A percentile compares a stretch with the other conserved stretches of the same genome.
phyloP scores from a whole-genome alignment of 805 yeast genomes.

The Wickerhamiella vanderwaltii region DNA sequence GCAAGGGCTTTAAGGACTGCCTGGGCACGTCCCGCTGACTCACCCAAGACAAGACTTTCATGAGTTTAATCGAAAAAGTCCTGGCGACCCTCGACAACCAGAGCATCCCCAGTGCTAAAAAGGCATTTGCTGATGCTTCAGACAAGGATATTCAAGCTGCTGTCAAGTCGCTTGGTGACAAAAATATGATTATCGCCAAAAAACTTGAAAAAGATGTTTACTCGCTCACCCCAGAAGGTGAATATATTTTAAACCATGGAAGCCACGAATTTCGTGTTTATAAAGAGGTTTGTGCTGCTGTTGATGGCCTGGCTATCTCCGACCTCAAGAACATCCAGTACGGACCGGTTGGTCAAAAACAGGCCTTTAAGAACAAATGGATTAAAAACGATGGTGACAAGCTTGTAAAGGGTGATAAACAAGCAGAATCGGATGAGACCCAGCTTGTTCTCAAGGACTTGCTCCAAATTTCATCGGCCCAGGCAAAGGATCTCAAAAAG shows the following conservation, averaged over 20 bases:
- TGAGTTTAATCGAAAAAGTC: slow-evolving; percentile 15
- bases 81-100: slow-evolving; percentile 44
- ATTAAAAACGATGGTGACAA: slow-evolving; percentile 75
- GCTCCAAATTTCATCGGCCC: slow-evolving; percentile 49
- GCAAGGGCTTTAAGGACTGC: no score
- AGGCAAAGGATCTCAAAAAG: slow-evolving; percentile 76
- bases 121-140: slow-evolving; percentile 44
- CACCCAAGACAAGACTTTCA: no score
- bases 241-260: slow-evolving; percentile 64
- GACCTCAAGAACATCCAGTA: slow-evolving; percentile 57
- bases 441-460: slow-evolving; percentile 38
- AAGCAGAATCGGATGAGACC: slow-evolving; percentile 51
- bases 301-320: slow-evolving; percentile 70
- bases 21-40: no score
- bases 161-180: slow-evolving; percentile 73
- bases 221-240: slow-evolving; percentile 69
- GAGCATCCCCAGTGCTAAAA: slow-evolving; percentile 56
- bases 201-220: slow-evolving; percentile 66
- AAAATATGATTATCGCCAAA: slow-evolving; percentile 62
- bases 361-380: slow-evolving; percentile 98
- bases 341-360: slow-evolving; percentile 90
- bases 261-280: slow-evolving; percentile 82
- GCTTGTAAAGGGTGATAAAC: slow-evolving; percentile 42
- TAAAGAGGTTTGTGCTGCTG: slow-evolving; percentile 54
- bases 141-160: slow-evolving; percentile 42